Base-by-base conservation (phyloP, 2,329 filamentous ascomycete species). In the Dothideomycetes sp. region DNA sequence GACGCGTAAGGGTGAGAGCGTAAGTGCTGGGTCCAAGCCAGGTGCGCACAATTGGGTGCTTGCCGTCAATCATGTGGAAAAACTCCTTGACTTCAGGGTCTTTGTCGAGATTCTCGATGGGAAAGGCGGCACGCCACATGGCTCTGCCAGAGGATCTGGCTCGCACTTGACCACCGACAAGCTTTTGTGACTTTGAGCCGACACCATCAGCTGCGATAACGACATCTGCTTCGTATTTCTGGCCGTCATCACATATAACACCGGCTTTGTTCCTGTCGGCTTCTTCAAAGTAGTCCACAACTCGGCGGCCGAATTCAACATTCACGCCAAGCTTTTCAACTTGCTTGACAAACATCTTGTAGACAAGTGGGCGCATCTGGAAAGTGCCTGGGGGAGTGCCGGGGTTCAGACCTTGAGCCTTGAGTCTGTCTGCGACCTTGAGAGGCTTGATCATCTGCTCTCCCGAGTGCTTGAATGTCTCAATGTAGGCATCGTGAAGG, bases 341-440 rank as follows among this genome's bases (percentile, higher is more conserved):
- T 38, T 70, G 64, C 40, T 56, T 59, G 11, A 72, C 61, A 44
- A 72, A 71, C 69, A 73, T 74, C 50, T 65, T 63, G 55, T 73
- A 73, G 12, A 74, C 64, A 3, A 72, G 61, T 4, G 69, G 70
- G 11, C 70, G 65, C 66, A 75, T 72, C 50, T 73, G 70, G 51
- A 73, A 73, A 12, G 66, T 65, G 10, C 70, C 70, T 3, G 70
- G 69, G 1, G 70, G 69, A 1, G 66, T 72, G 45, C 64, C 63
- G 3, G 64, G 63, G 37, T 66, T 60, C 17, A 66, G 49, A 4
- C 64, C 64, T 37, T 60, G 56, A 1, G 61, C 63, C 36, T 58
- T 62, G 39, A 74, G 58, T 33, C 70, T 63, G 41, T 73, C 70
- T 4, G 68, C 59, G 2, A 72, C 70, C 45, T 63, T 66, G 43